Evolutionary conservation across 169 alveolate genomes (phyloP), one percentile per base, ranked within the genome.

Genomic region (Plasmodium malariae): DNA sequence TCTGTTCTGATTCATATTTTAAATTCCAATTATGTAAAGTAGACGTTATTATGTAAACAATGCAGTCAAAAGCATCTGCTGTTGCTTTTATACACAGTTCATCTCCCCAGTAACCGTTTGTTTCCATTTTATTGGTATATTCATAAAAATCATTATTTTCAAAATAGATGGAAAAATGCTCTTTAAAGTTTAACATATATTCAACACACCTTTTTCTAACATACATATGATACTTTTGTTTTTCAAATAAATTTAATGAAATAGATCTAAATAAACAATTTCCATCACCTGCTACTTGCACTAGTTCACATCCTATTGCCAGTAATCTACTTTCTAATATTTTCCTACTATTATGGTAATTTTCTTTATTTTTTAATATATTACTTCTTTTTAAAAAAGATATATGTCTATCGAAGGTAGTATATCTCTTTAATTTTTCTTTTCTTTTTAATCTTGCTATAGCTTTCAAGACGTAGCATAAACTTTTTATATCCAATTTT

Each of bases 71-170:
- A 7, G 89, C 67, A 54, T 93, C 95, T 1, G 96, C 96, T 4
- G 86, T 83, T 1, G 96, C 96, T 3, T 93, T 89, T 4, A 93
- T 91, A 17, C 89, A 80, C 36, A 93, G 45, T 57, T 93, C 96
- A 12, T 93, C 96, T 19, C 95, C 96, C 96, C 96, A 93, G 19
- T 88, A 88, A 2, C 96, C 95, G 43, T 74, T 37, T 40, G 78
- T 63, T 34, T 73, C 48, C 94, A 93, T 89, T 11, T 93, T 85
- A 40, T 74, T 74, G 67, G 89, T 28, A 45, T 93, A 93, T 0
- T 87, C 87, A 21, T 71, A 28, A 30, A 71, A 62, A 3, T 17
- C 76, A 0, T 70, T 49, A 17, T 78, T 43, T 54, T 87, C 93
- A 57, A 93, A 93, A 65, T 91, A 93, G 5, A 80, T 68, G 7